These are phyloP conservation scores for Rubia peregrina DNA, from an alignment of 305 asterid genomes.

Conservation along the genomic window DNA sequence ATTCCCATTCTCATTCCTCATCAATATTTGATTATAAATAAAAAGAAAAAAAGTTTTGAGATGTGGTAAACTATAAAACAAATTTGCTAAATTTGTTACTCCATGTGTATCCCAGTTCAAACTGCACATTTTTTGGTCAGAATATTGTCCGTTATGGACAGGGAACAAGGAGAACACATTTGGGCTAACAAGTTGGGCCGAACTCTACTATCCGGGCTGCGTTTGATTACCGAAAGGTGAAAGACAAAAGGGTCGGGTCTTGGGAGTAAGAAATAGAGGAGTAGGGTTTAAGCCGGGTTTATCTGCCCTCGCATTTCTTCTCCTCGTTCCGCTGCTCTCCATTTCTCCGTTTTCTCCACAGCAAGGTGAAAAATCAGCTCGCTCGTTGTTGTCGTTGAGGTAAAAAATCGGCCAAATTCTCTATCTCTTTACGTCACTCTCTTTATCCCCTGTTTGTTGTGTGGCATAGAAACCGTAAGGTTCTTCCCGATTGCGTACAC, in stretches of 20 bases:
- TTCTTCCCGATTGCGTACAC: not conserved
- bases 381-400: not conserved
- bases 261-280: not conserved
- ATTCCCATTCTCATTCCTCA: too few species aligned
- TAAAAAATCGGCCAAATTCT: not conserved
- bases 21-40: too few species aligned
- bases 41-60: too few species aligned
- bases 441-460: not conserved
- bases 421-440: not conserved
- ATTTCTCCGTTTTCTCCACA: not conserved
- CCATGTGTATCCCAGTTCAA: too few species aligned
- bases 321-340: not conserved
- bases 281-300: constrained; percentile 10
- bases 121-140: too few species aligned
- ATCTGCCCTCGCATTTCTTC: not conserved
- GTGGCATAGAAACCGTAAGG: not conserved
- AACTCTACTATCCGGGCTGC: not conserved
- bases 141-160: too few species aligned
- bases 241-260: constrained; percentile 2
- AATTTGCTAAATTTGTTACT: too few species aligned
- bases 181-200: not conserved
- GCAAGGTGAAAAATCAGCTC: not conserved
- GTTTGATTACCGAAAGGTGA: not conserved
- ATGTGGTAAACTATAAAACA: too few species aligned
- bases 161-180: not conserved